A percentile compares a stretch with the other conserved stretches of the same genome.
Evolutionary conservation across 2,329 filamentous ascomycete species (phyloP).

Genomic region (Eurotiales sp.): DNA sequence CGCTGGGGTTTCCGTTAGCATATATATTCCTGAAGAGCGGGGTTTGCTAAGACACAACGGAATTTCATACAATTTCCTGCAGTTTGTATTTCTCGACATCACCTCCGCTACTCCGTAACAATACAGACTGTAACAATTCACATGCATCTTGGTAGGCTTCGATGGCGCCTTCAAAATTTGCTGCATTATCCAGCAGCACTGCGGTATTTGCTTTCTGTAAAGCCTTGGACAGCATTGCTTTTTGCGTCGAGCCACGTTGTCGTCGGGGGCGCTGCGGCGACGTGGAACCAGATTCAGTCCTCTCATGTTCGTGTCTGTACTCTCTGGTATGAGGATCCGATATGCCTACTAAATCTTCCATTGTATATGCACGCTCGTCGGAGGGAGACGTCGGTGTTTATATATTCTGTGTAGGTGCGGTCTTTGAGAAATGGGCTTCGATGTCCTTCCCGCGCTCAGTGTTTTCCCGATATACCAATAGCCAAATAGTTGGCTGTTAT

Average conservation of each 20-base stretch:
- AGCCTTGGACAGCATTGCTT: conserved; percentile 94
- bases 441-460: no score
- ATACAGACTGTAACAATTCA: conserved; percentile 78
- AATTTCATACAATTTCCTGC: conserved; percentile 77
- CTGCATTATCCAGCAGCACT: conserved; percentile 91
- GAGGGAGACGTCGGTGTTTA: neutral
- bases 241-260: conserved; percentile 65
- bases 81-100: conserved; percentile 81
- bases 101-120: conserved; percentile 75
- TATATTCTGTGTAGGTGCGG: neutral
- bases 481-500: neutral
- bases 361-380: neutral
- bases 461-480: neutral
- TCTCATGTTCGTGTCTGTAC: conserved; percentile 18
- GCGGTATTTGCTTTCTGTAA: conserved; percentile 94
- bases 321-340: conserved; percentile 17
- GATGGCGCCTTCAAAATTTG: conserved; percentile 88
- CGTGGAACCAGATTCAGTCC: conserved; percentile 25
- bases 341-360: conserved; percentile 10
- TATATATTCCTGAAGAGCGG: conserved; percentile 17
- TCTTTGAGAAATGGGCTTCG: no score
- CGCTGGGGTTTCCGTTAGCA: conserved; percentile 51
- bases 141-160: conserved; percentile 91
- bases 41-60: no score
- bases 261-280: conserved; percentile 25